phyloP scores from a whole-genome alignment of 306 rosid genomes.

The Elaeagnus macrophylla region DNA sequence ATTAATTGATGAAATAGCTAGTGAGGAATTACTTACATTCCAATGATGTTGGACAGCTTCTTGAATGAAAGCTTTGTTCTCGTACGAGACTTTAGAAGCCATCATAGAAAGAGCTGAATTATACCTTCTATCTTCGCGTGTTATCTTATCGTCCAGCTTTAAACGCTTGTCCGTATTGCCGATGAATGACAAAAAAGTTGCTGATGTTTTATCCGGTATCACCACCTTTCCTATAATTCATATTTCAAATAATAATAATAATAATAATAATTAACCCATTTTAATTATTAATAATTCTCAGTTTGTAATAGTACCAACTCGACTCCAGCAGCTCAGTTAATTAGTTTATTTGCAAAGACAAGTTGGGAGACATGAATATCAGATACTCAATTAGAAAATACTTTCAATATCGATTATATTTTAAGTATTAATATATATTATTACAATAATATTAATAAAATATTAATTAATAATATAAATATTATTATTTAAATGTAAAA shows the following conservation, averaged over 20 bases:
- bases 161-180: slow-evolving; percentile 47
- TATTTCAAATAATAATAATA: neutral
- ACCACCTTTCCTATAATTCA: slow-evolving; percentile 29
- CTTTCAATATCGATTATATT: too few species aligned
- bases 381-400: too few species aligned
- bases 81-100: slow-evolving; percentile 61
- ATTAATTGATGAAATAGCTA: neutral
- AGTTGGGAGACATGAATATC: too few species aligned
- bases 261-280: too few species aligned
- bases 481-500: too few species aligned
- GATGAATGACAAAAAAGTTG: slow-evolving; percentile 36
- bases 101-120: slow-evolving; percentile 37
- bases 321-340: too few species aligned
- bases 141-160: slow-evolving; percentile 27
- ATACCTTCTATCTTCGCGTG: slow-evolving; percentile 29
- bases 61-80: slow-evolving; percentile 40
- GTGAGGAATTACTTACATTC: slow-evolving; percentile 30
- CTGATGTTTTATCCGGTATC: slow-evolving; percentile 28
- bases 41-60: slow-evolving; percentile 29
- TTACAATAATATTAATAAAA: too few species aligned
- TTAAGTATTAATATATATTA: too few species aligned
- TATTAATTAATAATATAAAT: too few species aligned
- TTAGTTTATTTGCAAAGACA: too few species aligned
- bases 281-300: too few species aligned
- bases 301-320: too few species aligned